These are phyloP conservation scores for Beauveria sp. DNA, from an alignment of 2,329 filamentous ascomycete genomes.

Conservation along the genomic window DNA sequence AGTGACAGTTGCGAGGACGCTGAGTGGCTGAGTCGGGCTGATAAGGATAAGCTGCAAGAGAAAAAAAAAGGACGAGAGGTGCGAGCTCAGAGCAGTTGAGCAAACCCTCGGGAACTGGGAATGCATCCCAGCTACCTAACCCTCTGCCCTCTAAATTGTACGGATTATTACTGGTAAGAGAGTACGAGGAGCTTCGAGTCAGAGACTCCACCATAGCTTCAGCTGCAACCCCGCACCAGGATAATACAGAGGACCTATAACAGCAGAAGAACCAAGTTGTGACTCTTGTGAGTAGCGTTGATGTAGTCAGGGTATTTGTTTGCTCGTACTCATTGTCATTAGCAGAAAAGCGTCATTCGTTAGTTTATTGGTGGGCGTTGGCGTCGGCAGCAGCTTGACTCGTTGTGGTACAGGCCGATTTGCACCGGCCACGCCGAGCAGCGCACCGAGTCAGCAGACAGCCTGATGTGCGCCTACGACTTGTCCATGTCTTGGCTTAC, in stretches of 20 bases:
- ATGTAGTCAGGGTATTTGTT: too few species aligned
- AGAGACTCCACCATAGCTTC: conserved; percentile 10
- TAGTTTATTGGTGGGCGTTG: neutral
- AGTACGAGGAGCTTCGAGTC: conserved; percentile 8
- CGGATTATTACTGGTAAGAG: neutral
- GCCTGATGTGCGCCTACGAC: neutral
- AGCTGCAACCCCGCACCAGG: conserved; percentile 3
- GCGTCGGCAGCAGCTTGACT: conserved; percentile 7
- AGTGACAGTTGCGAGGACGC: conserved; percentile 1
- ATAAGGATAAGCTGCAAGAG: conserved; percentile 5
- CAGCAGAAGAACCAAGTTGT: neutral
- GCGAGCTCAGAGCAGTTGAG: too few species aligned
- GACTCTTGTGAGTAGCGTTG: neutral
- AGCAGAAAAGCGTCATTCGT: neutral
- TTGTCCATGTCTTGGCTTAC: neutral
- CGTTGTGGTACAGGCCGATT: neutral
- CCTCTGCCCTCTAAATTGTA: neutral
- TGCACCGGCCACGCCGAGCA: conserved; percentile 6
- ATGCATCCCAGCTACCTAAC: too few species aligned
- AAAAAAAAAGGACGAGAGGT: neutral
- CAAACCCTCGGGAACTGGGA: too few species aligned
- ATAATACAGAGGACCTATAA: neutral
- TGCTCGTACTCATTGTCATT: too few species aligned
- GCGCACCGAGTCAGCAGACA: conserved; percentile 6
- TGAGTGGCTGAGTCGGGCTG: neutral